Percentiles rank a stretch among this genome's conserved stretches.
phyloP scores from a whole-genome alignment of 1,284 basidiomycete genomes.

The Jaminaea rosea region DNA sequence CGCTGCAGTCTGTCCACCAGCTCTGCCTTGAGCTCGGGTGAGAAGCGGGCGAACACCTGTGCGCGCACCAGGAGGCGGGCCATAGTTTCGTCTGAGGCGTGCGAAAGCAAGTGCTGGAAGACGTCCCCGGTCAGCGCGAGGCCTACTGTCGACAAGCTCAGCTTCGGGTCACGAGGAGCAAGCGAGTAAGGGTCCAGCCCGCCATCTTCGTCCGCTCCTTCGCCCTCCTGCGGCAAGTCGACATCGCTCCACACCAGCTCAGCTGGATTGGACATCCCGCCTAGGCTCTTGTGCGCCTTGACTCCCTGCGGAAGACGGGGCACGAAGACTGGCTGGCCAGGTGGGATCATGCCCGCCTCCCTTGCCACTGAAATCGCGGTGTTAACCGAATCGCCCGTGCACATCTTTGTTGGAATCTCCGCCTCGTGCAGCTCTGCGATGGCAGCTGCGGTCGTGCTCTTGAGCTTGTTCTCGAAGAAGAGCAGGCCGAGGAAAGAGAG shows the following conservation, averaged over 20 bases:
- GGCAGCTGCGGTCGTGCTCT: conserved; percentile 8
- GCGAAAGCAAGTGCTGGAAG: conserved; percentile 11
- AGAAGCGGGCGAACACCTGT: conserved; percentile 24
- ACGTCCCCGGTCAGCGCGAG: conserved; percentile 25
- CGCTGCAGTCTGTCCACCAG: conserved; percentile 22
- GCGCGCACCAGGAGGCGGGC: conserved; percentile 16
- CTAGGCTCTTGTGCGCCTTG: not conserved
- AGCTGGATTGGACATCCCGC: not conserved
- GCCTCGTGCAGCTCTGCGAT: conserved; percentile 21
- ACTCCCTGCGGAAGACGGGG: conserved; percentile 7
- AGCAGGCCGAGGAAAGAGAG: conserved; percentile 20
- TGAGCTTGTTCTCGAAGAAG: conserved; percentile 24
- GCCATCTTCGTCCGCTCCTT: conserved; percentile 2
- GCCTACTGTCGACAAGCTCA: conserved; percentile 14
- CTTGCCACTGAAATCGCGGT: conserved; percentile 25
- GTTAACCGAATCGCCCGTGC: conserved; percentile 24
- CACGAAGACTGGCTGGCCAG: conserved; percentile 12
- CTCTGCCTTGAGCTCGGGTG: conserved; percentile 29
- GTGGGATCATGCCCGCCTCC: conserved; percentile 16
- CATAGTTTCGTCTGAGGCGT: conserved; percentile 18
- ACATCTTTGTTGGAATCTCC: conserved; percentile 21
- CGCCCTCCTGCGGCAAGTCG: not conserved
- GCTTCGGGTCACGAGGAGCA: conserved; percentile 5
- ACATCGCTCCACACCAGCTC: conserved; percentile 20
- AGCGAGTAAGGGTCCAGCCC: conserved; percentile 22